A percentile compares a stretch with the other conserved stretches of the same genome.
phyloP scores from a whole-genome alignment of 2,329 filamentous ascomycete species.

The Fonsecaea multimorphosa region DNA sequence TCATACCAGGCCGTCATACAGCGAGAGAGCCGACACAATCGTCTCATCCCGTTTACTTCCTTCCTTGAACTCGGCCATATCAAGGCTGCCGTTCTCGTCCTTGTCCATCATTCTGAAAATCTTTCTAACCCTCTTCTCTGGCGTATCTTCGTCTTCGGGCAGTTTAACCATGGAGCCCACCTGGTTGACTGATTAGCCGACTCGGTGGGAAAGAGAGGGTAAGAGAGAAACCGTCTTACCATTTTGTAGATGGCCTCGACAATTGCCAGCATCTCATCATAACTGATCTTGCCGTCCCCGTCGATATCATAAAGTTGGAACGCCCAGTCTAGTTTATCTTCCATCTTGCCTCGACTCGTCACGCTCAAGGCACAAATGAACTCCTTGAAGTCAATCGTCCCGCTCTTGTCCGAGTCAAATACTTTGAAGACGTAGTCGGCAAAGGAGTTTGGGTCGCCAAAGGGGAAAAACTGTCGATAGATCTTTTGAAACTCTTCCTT shows the following conservation, averaged over 20 bases:
- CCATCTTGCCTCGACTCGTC: slow-evolving; percentile 96
- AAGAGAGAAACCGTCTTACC: slow-evolving; percentile 60
- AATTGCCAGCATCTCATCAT: slow-evolving; percentile 98
- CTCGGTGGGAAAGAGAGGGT: background rate
- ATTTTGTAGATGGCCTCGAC: slow-evolving; percentile 99
- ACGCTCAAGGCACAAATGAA: slow-evolving; percentile 98
- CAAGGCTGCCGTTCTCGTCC: slow-evolving; percentile 95
- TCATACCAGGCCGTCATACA: slow-evolving; percentile 94
- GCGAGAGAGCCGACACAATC: slow-evolving; percentile 92
- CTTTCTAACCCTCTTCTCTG: slow-evolving; percentile 96
- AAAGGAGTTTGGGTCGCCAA: slow-evolving; percentile 95
- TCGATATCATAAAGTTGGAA: slow-evolving; percentile 99
- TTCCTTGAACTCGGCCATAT: slow-evolving; percentile 99
- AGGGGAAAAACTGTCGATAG: slow-evolving; percentile 99
- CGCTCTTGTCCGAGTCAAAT: slow-evolving; percentile 96
- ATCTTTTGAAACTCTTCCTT: slow-evolving; percentile 99
- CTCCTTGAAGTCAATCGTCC: slow-evolving; percentile 98
- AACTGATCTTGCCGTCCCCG: slow-evolving; percentile 97
- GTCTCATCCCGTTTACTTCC: slow-evolving; percentile 98
- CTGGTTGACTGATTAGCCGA: slow-evolving; percentile 54
- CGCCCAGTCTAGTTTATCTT: slow-evolving; percentile 99
- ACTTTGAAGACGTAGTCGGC: slow-evolving; percentile 99
- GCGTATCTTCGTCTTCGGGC: slow-evolving; percentile 97
- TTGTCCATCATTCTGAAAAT: slow-evolving; percentile 99
- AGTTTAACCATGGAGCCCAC: slow-evolving; percentile 99